phyloP scores from a whole-genome alignment of 768 basidiomycete genomes.

The Lenzites betulinus region DNA sequence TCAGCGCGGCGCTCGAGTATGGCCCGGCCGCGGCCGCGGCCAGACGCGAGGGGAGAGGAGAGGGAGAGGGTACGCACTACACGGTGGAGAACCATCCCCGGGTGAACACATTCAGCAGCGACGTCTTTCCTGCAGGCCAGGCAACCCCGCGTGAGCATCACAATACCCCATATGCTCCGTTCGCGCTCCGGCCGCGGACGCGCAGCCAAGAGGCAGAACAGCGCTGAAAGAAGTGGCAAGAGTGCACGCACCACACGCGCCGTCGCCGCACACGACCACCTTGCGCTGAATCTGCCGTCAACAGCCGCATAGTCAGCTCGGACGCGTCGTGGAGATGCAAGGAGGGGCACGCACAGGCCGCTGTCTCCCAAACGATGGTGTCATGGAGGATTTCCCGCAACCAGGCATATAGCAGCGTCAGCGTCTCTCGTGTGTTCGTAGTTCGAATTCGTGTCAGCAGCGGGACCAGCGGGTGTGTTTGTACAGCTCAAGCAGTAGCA shows the following conservation, averaged over 20 bases:
- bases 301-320: no score
- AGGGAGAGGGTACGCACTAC: constrained; percentile 57
- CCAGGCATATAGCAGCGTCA: constrained; percentile 11
- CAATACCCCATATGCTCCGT: no score
- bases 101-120: constrained; percentile 85
- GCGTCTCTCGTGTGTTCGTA: neutral
- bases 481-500: neutral
- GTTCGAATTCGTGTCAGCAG: neutral
- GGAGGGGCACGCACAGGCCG: constrained; percentile 17
- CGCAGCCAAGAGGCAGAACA: no score
- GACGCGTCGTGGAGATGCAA: no score
- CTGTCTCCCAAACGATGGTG: constrained; percentile 20
- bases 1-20: no score
- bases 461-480: neutral
- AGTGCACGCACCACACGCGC: constrained; percentile 76
- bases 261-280: constrained; percentile 94
- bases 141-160: neutral
- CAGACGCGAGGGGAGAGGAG: neutral
- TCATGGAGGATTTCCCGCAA: constrained; percentile 19
- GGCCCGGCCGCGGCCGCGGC: neutral
- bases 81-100: constrained; percentile 93
- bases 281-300: constrained; percentile 51
- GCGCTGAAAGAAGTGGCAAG: no score
- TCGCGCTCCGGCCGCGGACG: no score
- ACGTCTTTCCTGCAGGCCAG: constrained; percentile 64